phyloP scores from a whole-genome alignment of 1,284 basidiomycete species.

The Anthracocystis walkeri region DNA sequence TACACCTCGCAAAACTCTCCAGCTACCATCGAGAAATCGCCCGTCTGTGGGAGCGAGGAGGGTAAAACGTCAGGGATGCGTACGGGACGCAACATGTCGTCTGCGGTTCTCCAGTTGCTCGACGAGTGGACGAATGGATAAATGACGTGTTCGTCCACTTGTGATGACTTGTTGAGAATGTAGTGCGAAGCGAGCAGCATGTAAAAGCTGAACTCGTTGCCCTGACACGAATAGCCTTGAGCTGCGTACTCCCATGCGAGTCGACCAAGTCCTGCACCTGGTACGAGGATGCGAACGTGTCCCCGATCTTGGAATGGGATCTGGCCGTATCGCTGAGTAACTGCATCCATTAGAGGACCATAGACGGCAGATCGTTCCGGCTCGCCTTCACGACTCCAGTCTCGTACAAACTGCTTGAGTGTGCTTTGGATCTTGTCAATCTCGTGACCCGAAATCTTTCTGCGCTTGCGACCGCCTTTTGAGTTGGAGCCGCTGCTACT shows the following conservation, averaged over 20 bases:
- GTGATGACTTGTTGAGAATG: constrained; percentile 63
- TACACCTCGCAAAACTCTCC: constrained; percentile 67
- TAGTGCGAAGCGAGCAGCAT: constrained; percentile 68
- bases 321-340: constrained; percentile 40
- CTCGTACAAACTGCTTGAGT: constrained; percentile 67
- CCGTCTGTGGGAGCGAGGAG: constrained; percentile 46
- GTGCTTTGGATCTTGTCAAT: constrained; percentile 67
- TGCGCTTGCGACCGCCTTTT: constrained; percentile 23
- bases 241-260: constrained; percentile 64
- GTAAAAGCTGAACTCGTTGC: constrained; percentile 68
- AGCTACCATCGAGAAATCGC: constrained; percentile 68
- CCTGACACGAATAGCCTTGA: constrained; percentile 61
- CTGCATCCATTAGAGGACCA: constrained; percentile 56
- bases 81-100: constrained; percentile 60
- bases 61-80: constrained; percentile 66
- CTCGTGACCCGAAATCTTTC: constrained; percentile 54
- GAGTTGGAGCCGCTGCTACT: constrained; percentile 5
- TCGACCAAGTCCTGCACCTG: constrained; percentile 65
- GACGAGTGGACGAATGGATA: constrained; percentile 65
- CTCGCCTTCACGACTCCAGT: constrained; percentile 62
- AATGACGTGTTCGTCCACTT: constrained; percentile 51
- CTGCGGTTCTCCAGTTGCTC: constrained; percentile 62
- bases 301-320: constrained; percentile 29
- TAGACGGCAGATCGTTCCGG: constrained; percentile 59
- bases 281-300: constrained; percentile 58